These are phyloP conservation scores for Leishmania turanica DNA, from an alignment of 208 protist species.

Conservation along the genomic window DNA sequence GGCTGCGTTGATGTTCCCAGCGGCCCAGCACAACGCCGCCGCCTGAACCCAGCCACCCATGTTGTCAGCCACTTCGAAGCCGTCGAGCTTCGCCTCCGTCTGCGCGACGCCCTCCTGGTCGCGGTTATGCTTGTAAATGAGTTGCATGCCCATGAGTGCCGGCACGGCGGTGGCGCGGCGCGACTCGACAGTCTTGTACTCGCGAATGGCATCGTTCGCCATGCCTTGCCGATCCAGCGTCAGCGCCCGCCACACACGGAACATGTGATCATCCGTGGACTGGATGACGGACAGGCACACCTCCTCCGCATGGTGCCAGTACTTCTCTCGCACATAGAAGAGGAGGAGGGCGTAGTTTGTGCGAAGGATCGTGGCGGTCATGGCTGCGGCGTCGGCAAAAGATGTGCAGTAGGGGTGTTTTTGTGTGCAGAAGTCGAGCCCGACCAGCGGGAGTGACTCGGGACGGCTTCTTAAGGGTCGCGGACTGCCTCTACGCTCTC, in stretches of 20 bases:
- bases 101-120: constrained; percentile 61
- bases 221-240: constrained; percentile 80
- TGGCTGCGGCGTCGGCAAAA: background rate
- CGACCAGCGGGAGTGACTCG: too few species aligned
- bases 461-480: too few species aligned
- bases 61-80: constrained; percentile 41
- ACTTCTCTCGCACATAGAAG: constrained; percentile 82
- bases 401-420: background rate
- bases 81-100: constrained; percentile 56
- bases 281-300: constrained; percentile 69
- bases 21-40: constrained; percentile 70
- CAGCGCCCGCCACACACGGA: constrained; percentile 84
- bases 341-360: constrained; percentile 78
- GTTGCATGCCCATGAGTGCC: constrained; percentile 69
- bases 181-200: constrained; percentile 81
- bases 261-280: constrained; percentile 76
- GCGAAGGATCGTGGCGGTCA: constrained; percentile 55
- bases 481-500: background rate
- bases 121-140: constrained; percentile 78
- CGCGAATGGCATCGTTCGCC: constrained; percentile 76
- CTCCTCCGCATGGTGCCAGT: constrained; percentile 87
- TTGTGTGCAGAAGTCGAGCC: too few species aligned
- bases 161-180: constrained; percentile 65
- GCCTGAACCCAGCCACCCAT: constrained; percentile 64
- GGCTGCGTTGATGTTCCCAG: constrained; percentile 62